These are phyloP conservation scores for Pleurotus eryngii DNA, from an alignment of 768 basidiomycete species.

Conservation along the genomic window DNA sequence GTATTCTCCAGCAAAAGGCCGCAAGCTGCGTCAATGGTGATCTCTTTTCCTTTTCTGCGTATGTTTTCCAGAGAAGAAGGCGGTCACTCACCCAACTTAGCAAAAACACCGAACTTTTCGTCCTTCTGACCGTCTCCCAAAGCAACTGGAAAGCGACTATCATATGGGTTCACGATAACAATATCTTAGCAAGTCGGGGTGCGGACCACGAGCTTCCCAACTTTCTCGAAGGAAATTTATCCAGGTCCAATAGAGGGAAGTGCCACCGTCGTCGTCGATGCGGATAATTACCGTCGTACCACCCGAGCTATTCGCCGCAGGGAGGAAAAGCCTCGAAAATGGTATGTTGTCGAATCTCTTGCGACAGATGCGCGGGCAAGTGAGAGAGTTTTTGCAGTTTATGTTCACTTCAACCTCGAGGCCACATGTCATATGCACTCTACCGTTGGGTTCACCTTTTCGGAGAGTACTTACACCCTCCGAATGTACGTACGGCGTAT, in stretches of 20 bases:
- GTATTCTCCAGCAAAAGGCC: neutral
- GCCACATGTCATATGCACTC: too few relatives aligned
- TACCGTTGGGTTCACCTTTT: too few relatives aligned
- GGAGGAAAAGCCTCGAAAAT: too few relatives aligned
- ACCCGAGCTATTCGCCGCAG: too few relatives aligned
- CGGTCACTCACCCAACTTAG: neutral
- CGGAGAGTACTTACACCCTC: neutral
- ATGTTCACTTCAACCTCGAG: neutral
- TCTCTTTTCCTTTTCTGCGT: too few relatives aligned
- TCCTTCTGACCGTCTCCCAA: neutral
- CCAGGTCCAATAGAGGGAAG: too few relatives aligned
- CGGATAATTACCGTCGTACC: neutral
- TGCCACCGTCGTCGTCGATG: neutral
- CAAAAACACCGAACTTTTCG: slow-evolving; percentile 1
- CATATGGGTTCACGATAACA: neutral
- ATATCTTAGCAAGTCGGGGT: neutral
- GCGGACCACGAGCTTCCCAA: too few relatives aligned
- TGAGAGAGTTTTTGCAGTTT: neutral
- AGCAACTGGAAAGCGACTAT: neutral
- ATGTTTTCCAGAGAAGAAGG: too few relatives aligned
- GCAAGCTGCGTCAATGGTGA: too few relatives aligned
- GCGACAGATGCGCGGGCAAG: too few relatives aligned
- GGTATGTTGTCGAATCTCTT: too few relatives aligned
- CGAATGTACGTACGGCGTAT: neutral
- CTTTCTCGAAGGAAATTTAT: too few relatives aligned